A percentile compares a stretch with the other conserved stretches of the same genome.
Evolutionary conservation across 1,139 yeast species (phyloP).

Genomic region (Lodderomyces oxycetoniae): DNA sequence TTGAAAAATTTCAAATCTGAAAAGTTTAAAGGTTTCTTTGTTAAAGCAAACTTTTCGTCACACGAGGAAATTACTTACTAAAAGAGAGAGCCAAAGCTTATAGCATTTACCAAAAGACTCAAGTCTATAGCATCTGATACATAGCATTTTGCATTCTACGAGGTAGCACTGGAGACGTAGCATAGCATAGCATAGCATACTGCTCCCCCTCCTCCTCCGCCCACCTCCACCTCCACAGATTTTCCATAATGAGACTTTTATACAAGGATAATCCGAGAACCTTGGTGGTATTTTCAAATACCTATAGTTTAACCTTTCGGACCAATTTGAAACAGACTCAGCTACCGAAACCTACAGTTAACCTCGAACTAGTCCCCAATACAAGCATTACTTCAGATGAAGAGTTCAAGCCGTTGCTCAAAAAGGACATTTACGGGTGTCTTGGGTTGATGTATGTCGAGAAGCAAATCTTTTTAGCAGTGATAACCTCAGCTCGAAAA

Average conservation of each 20-base stretch:
- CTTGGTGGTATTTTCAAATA: conserved; percentile 47
- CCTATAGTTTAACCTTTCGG: conserved; percentile 49
- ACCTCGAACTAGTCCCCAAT: conserved; percentile 48
- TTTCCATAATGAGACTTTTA: conserved; percentile 43
- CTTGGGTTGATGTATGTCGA: conserved; percentile 75
- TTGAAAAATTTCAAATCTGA: too few relatives aligned
- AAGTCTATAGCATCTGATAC: too few relatives aligned
- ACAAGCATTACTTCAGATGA: conserved; percentile 33
- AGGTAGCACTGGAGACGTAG: too few relatives aligned
- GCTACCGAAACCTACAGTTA: conserved; percentile 35
- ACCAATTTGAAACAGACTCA: conserved; percentile 17
- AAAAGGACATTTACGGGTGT: conserved; percentile 69
- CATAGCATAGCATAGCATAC: too few relatives aligned
- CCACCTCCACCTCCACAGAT: background rate
- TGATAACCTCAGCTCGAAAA: conserved; percentile 66
- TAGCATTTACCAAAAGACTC: too few relatives aligned
- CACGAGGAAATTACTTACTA: too few relatives aligned
- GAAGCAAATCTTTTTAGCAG: conserved; percentile 66
- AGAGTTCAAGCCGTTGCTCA: conserved; percentile 47
- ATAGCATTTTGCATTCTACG: too few relatives aligned
- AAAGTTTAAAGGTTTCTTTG: too few relatives aligned
- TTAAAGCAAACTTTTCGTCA: too few relatives aligned
- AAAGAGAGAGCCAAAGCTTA: too few relatives aligned
- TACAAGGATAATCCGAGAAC: conserved; percentile 50
- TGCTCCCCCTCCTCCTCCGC: background rate